Percentiles rank a stretch among this genome's conserved stretches.
Evolutionary conservation across 192 early-diverging fungal species (phyloP).

Genomic region (Linderina pennispora): DNA sequence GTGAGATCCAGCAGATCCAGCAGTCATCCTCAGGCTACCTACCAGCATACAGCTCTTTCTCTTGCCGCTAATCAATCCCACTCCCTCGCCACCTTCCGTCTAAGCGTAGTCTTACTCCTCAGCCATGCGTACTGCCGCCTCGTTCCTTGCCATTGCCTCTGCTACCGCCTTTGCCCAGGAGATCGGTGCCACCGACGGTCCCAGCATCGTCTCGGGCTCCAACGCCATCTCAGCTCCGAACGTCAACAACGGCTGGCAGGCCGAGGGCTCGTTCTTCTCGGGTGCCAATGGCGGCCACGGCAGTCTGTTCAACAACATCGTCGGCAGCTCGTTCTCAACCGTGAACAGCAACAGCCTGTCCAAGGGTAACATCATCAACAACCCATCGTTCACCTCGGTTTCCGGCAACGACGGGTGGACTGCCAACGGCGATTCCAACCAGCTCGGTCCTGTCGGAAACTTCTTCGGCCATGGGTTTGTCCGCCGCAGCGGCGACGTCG

Average conservation of each 20-base stretch:
- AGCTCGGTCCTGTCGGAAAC: conserved; percentile 41
- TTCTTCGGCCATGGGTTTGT: conserved; percentile 23
- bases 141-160: conserved; percentile 24
- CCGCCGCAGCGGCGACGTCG: conserved; percentile 30
- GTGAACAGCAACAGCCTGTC: conserved; percentile 36
- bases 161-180: conserved; percentile 25
- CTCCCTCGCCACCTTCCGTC: no score
- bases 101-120: no score
- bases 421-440: conserved; percentile 40
- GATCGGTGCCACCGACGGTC: conserved; percentile 30
- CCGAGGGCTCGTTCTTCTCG: conserved; percentile 29
- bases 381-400: conserved; percentile 28
- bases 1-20: no score
- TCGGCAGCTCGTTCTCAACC: conserved; percentile 32
- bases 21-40: no score
- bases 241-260: conserved; percentile 45
- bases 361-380: conserved; percentile 47
- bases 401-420: conserved; percentile 46
- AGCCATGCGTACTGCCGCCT: conserved; percentile 33
- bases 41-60: no score
- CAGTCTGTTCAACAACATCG: conserved; percentile 38
- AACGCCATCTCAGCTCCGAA: conserved; percentile 43
- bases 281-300: conserved; percentile 3
- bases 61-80: no score
- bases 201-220: conserved; percentile 27